Evolutionary conservation across 805 yeast species (phyloP).

Genomic region (Wickerhamia fluorescens): DNA sequence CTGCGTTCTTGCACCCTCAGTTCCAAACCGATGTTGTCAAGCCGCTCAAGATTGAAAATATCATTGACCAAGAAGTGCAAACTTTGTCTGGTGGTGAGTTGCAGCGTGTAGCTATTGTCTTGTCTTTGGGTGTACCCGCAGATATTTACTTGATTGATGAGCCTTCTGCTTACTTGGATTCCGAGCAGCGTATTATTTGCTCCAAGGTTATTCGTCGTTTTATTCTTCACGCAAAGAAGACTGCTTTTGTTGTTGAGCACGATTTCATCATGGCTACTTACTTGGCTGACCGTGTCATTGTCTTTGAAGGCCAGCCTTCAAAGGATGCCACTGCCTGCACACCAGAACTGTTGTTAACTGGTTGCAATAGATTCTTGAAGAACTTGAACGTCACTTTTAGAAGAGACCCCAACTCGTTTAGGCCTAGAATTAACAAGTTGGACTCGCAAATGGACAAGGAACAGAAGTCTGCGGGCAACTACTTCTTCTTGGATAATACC

Average conservation of each 20-base stretch:
- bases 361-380: constrained; percentile 95
- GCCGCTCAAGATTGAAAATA: constrained; percentile 88
- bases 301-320: constrained; percentile 94
- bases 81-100: constrained; percentile 98
- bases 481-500: constrained; percentile 82
- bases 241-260: constrained; percentile 99
- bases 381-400: constrained; percentile 96
- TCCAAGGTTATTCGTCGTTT: constrained; percentile 97
- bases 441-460: constrained; percentile 99
- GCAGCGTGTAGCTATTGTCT: constrained; percentile 97
- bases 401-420: constrained; percentile 96
- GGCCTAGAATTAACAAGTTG: constrained; percentile 97
- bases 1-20: constrained; percentile 90
- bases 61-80: constrained; percentile 96
- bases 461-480: constrained; percentile 88
- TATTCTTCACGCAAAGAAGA: constrained; percentile 91
- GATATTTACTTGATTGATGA: constrained; percentile 97
- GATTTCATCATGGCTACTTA: constrained; percentile 99
- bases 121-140: constrained; percentile 90
- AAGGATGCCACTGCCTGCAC: constrained; percentile 74
- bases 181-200: constrained; percentile 99
- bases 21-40: constrained; percentile 97
- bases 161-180: constrained; percentile 98
- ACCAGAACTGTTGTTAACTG: constrained; percentile 92
- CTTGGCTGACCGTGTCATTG: constrained; percentile 97